Evolutionary conservation across 1,284 basidiomycete species (phyloP).

Genomic region (Tilletia setariae): DNA sequence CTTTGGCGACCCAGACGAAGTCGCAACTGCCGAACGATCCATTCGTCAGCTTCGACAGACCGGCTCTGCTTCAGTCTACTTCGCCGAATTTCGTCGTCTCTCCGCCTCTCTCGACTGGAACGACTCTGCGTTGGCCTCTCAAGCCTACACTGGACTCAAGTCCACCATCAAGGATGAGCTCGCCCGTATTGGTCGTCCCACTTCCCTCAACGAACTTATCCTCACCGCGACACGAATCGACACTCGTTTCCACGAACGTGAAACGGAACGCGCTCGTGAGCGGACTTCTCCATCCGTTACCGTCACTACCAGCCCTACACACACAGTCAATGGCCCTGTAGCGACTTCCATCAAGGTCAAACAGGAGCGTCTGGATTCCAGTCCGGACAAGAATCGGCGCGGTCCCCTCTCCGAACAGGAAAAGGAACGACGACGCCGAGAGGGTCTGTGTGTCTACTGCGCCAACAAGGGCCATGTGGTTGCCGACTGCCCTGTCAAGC

Average conservation of each 20-base stretch:
- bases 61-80: not conserved
- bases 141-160: constrained; percentile 9
- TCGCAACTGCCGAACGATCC: not conserved
- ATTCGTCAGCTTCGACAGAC: not conserved
- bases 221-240: no score
- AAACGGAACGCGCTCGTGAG: not conserved
- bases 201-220: no score
- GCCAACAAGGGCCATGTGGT: no score
- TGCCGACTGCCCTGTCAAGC: no score
- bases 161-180: constrained; percentile 1
- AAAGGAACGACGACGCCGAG: not conserved
- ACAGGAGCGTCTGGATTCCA: no score
- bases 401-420: not conserved
- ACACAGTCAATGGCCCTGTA: not conserved
- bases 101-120: constrained; percentile 9
- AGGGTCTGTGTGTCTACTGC: no score
- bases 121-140: not conserved
- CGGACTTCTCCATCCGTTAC: not conserved
- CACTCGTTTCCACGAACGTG: not conserved
- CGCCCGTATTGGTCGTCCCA: constrained; percentile 4
- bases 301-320: not conserved
- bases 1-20: not conserved
- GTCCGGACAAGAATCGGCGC: not conserved
- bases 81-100: constrained; percentile 8
- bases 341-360: no score